Base-by-base conservation (phyloP, 2,329 filamentous ascomycete species). In the Alternaria ethzedia region DNA sequence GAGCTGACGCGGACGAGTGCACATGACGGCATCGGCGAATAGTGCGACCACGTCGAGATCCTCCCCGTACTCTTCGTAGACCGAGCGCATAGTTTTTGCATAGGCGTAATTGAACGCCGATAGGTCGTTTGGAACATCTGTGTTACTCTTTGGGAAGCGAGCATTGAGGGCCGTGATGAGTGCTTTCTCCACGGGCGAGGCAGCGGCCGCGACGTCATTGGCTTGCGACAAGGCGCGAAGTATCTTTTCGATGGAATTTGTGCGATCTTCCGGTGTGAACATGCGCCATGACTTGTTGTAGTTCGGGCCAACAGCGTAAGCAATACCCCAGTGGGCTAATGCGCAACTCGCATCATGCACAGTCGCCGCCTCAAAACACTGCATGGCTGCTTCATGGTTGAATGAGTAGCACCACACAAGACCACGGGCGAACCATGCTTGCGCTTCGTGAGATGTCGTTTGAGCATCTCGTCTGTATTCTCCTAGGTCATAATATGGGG, bases 241-340 rank as follows among this genome's bases (percentile, higher is more conserved):
- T 1, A 86, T 87, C 52, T 78, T 78, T 73, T 93, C 91, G 6
- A 87, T 78, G 0, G 83, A 80, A 0, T 83, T 80, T 0, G 80
- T 78, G 10, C 79, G 76, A 0, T 82, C 76, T 58, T 89, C 58
- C 6, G n/a, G 41, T 12, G 50, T 89, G 65, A 92, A 92, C 36
- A 86, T 83, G 15, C 86, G 85, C 91, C 91, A 93, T 0, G 90
- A 87, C 70, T 92, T 91, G 80, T 93, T 91, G 75, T 90, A 89
- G 73, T 94, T 93, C 3, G 91, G 90, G 0, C 91, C 91, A 0
- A 90, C 77, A 2, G 88, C 82, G 73, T 90, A 92, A 0, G 91
- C 88, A 3, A 90, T 78, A 0, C 62, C 59, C 58, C 58, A 91
- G 68, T 89, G 30, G 84, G 87, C 88, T 36, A 59, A 41, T 44